Base-by-base conservation (phyloP, 441 rosid genomes). In the Brassica balearica region DNA sequence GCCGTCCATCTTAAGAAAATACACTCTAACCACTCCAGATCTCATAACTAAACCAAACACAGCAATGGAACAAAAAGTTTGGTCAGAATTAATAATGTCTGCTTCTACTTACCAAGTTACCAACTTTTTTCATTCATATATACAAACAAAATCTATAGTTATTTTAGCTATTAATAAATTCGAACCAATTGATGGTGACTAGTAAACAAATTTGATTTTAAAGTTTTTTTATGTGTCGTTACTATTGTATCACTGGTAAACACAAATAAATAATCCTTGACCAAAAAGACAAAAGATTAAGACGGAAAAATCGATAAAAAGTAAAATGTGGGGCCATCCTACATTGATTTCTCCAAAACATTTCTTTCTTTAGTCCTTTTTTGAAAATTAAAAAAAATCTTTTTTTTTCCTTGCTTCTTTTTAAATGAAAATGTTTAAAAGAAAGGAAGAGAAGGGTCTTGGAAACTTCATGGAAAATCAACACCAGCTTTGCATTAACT, bases 401-500 rank as follows among this genome's bases (percentile, higher is more conserved):
- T 32, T 69, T 22, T 12, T 72, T 60, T 23, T 15, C 41, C 19
- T 43, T 25, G 29, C 22, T 9, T 48, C 48, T 36, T 53, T 6
- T 51, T 69, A 55, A 62, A 62, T 1, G 32, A 41, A 27, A 61
- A n/a, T 0, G 41, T 2, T 4, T 8, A 2, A 8, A 6, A 11
- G 12, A 64, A 32, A 8, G 8, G 6, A 14, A 67, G n/a, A n/a
- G 82, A 80, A 80, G 69, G 68, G 17, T 65, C 80, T 65, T 63
- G 82, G 82, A 80, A 80, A 71, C 19, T 69, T 46, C 80, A 32
- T 43, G 75, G 55, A 56, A 79, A 69, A 27, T 63, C 19, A 74
- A 53, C 27, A 70, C 72, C 72, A 80, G 79, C 76, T 65, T 62
- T 56, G 65, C 79, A 80, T 80, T 80, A 38, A 65, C 0, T 46